phyloP scores from a whole-genome alignment of 805 yeast genomes.

The Lipomyces starkeyi region DNA sequence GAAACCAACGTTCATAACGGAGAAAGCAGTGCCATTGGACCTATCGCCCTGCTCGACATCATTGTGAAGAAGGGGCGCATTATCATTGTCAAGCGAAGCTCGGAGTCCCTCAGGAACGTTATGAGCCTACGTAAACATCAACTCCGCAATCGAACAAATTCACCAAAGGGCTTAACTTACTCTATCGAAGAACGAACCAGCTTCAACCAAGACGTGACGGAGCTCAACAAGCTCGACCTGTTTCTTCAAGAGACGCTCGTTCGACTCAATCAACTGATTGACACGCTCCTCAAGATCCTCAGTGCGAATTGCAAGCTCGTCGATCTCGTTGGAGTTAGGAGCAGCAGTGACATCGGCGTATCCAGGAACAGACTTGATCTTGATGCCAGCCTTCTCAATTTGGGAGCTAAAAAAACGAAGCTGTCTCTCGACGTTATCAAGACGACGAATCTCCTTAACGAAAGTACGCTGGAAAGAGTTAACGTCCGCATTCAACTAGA shows the following conservation, averaged over 20 bases:
- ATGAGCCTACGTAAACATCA: slow-evolving; percentile 40
- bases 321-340: slow-evolving; percentile 65
- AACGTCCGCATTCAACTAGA: slow-evolving; percentile 68
- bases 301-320: slow-evolving; percentile 68
- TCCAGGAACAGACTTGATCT: slow-evolving; percentile 48
- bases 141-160: background rate
- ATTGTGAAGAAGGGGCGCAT: slow-evolving; percentile 50
- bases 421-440: slow-evolving; percentile 91
- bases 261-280: slow-evolving; percentile 69
- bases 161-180: background rate
- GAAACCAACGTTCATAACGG: slow-evolving; percentile 52
- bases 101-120: slow-evolving; percentile 43
- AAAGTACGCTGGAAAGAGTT: slow-evolving; percentile 88
- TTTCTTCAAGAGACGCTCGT: slow-evolving; percentile 64
- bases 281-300: slow-evolving; percentile 75
- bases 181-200: slow-evolving; percentile 53
- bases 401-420: slow-evolving; percentile 53
- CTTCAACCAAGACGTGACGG: slow-evolving; percentile 63
- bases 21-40: slow-evolving; percentile 30
- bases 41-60: slow-evolving; percentile 42
- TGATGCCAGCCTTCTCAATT: slow-evolving; percentile 44
- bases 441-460: slow-evolving; percentile 81
- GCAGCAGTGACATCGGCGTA: slow-evolving; percentile 50
- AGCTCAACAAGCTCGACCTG: slow-evolving; percentile 73
- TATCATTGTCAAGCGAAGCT: slow-evolving; percentile 47